Evolutionary conservation across 2,329 filamentous ascomycete genomes (phyloP).

Genomic region (Cadophora malorum): DNA sequence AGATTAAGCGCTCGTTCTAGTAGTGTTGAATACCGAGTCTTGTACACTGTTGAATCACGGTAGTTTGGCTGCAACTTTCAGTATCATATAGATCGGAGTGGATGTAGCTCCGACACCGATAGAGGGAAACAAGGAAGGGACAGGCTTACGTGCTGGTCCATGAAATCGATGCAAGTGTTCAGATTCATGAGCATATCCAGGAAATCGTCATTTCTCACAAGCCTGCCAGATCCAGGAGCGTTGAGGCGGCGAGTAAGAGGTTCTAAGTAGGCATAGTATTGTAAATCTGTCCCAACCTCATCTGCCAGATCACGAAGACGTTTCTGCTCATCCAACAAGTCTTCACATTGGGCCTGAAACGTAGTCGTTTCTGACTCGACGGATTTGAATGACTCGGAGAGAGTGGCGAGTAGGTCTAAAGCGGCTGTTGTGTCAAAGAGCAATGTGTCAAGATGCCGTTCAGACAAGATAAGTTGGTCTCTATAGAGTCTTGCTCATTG

Average conservation of each 20-base stretch:
- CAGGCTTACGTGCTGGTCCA: slow-evolving; percentile 77
- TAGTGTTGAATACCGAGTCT: slow-evolving; percentile 84
- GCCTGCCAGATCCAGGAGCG: slow-evolving; percentile 84
- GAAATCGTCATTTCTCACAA: slow-evolving; percentile 85
- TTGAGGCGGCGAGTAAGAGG: slow-evolving; percentile 89
- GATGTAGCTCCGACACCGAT: too few species aligned
- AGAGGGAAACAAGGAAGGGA: neutral
- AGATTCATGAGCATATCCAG: slow-evolving; percentile 86
- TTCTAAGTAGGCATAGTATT: slow-evolving; percentile 94
- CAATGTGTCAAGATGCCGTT: slow-evolving; percentile 81
- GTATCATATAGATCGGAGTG: neutral
- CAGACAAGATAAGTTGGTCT: slow-evolving; percentile 80
- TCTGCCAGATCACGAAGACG: slow-evolving; percentile 80
- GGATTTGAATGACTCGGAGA: slow-evolving; percentile 85
- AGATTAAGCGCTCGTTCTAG: slow-evolving; percentile 68
- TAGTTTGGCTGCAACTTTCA: slow-evolving; percentile 68
- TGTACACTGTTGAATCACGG: slow-evolving; percentile 85
- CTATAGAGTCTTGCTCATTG: slow-evolving; percentile 66
- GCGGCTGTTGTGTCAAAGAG: slow-evolving; percentile 79
- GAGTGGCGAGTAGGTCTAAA: slow-evolving; percentile 74
- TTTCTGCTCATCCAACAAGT: slow-evolving; percentile 81
- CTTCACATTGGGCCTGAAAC: slow-evolving; percentile 92
- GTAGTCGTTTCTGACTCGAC: slow-evolving; percentile 92
- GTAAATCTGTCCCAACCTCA: slow-evolving; percentile 85
- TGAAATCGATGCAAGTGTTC: slow-evolving; percentile 91